These are phyloP conservation scores for Jaltomata sinuosa DNA, from an alignment of 257 asterid species.

Conservation along the genomic window DNA sequence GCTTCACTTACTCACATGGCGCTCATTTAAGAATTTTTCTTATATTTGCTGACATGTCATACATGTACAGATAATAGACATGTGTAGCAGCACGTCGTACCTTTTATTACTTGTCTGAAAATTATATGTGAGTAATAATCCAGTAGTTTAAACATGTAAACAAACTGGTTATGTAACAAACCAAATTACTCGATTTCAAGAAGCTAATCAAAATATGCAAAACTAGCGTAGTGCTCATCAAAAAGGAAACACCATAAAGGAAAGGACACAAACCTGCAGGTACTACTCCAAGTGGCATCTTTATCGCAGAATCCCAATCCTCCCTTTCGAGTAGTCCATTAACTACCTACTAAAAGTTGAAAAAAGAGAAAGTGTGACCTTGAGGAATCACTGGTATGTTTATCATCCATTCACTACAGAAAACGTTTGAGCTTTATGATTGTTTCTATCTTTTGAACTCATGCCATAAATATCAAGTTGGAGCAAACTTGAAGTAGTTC, in stretches of 20 bases:
- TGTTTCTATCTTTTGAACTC: neutral
- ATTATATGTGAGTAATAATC: neutral
- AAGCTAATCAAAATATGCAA: neutral
- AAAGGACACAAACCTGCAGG: conserved; percentile 68
- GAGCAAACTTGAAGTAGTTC: neutral
- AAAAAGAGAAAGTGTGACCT: conserved; percentile 12
- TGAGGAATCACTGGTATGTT: conserved; percentile 9
- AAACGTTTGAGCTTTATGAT: neutral
- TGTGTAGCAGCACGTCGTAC: neutral
- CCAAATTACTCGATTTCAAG: neutral
- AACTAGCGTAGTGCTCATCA: neutral
- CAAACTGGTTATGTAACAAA: neutral
- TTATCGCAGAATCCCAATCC: conserved; percentile 75
- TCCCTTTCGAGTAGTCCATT: conserved; percentile 86
- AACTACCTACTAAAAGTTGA: conserved; percentile 62
- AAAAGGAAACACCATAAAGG: neutral
- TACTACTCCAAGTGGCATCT: conserved; percentile 77
- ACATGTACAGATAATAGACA: neutral
- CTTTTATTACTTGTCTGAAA: neutral
- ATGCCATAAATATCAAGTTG: neutral
- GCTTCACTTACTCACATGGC: too few relatives aligned
- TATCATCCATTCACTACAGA: neutral
- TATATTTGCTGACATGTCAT: neutral
- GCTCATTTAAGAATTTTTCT: neutral
- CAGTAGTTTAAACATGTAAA: neutral